Base-by-base conservation (phyloP, 768 basidiomycete genomes). In the Lentinula edodes region DNA sequence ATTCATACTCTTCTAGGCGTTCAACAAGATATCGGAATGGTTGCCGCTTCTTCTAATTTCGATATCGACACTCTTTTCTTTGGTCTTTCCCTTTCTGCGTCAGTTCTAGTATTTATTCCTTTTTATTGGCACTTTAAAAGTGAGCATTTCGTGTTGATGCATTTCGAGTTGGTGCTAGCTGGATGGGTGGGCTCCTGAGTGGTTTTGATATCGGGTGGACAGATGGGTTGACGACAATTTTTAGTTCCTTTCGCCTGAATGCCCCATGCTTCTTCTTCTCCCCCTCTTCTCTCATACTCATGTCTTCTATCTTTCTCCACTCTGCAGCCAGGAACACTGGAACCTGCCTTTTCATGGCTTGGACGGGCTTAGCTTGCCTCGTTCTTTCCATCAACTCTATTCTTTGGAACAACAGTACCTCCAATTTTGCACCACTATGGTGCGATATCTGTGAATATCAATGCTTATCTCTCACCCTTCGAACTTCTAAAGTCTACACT, bases 391-490 rank as follows among this genome's bases (percentile, higher is more conserved):
- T 60, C 16, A 28, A 60, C 20, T 60, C 59, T 7, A 18, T 60
- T 12, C 16, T 60, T 2, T 60, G 59, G 59, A 60, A 43, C 6
- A 41, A 10, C 6, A 59, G 8, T n/a, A 50, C 34, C 6, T 45
- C 46, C 9, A 52, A 60, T 39, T 43, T 52, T 51, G 51, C 51
- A 10, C 48, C 51, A 5, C 8, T 42, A 6, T 60, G 59, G 59
- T 60, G 59, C 41, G 59, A 52, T 52, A 60, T 60, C 46, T 52
- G 59, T 60, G 16, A 51, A 36, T 60, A 39, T 6, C n/a, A n/a
- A 35, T 18, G 7, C 10, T 20, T 38, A n/a, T 54, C 53, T 41
- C 18, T 18, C 39, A 52, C 12, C 5, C 0, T 8, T 20, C 38
- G 18, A 9, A 13, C 8, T 9, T 42, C 56, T 28, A n/a, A 23